Percentiles rank a stretch among this genome's conserved stretches.
Conservation (phyloP, 2,329 filamentous ascomycete species). For the Xylaria sp. region DNA sequence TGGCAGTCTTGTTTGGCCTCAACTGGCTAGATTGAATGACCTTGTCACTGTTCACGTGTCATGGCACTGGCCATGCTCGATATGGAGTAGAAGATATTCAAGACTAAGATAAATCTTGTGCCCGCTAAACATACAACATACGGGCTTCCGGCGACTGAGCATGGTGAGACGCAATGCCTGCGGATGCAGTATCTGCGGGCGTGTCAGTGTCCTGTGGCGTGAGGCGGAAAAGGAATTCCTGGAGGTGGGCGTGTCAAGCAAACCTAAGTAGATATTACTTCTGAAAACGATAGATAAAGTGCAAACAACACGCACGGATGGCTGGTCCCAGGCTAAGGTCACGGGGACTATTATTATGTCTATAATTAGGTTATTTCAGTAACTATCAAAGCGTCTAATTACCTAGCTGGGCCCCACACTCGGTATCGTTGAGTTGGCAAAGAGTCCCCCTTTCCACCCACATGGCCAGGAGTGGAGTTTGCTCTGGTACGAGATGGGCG, state of each 20-base stretch:
- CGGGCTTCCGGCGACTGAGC: neutral
- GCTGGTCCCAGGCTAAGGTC: constrained; percentile 21
- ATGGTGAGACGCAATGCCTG: neutral
- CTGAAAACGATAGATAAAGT: constrained; percentile 20
- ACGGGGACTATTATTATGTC: constrained; percentile 14
- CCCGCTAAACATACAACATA: too few relatives aligned
- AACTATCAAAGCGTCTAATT: constrained; percentile 26
- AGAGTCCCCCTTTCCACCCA: constrained; percentile 10
- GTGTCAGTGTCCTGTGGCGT: neutral
- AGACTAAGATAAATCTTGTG: too few relatives aligned
- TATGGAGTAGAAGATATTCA: too few relatives aligned
- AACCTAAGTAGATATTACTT: constrained; percentile 6
- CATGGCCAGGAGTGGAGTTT: constrained; percentile 8
- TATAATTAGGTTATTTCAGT: constrained; percentile 26
- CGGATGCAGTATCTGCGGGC: neutral
- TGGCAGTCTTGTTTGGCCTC: too few relatives aligned
- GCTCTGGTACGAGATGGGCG: constrained; percentile 15
- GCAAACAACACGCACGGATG: constrained; percentile 18
- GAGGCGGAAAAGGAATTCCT: constrained; percentile 1
- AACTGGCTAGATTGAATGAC: too few relatives aligned
- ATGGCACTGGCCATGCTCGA: too few relatives aligned
- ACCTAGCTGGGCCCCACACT: constrained; percentile 20
- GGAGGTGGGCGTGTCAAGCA: constrained; percentile 1
- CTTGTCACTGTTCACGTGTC: too few relatives aligned
- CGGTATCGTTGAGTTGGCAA: constrained; percentile 9